Evolutionary conservation across 2,329 filamentous ascomycete species (phyloP), one percentile per base, ranked within the genome.

Genomic region (Pseudopyrenochaeta lycopersici): DNA sequence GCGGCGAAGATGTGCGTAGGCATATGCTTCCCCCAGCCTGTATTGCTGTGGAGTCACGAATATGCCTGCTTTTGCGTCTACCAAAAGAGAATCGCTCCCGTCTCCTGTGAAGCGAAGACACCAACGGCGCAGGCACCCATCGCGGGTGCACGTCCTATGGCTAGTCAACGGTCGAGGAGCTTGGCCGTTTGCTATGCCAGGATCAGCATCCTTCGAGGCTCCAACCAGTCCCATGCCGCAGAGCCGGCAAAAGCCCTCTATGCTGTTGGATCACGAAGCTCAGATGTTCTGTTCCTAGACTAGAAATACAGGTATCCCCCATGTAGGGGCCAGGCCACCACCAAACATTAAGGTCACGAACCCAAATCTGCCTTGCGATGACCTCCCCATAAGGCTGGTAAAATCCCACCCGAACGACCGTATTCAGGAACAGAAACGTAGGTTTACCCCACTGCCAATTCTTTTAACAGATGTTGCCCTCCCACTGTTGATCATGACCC

Each of bases 191-290:
- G 56, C 63, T 54, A 58, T 51, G 46, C 71, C 60, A 64, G 72
- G 72, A 62, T 66, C 32, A 14, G 45, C 56, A 75, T 76, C 72
- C 74, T 71, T 68, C 70, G 64, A 72, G 67, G 72, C 72, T 72
- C 69, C 65, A 65, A 69, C 70, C 70, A 70, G 58, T 70, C 58
- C 65, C 63, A 67, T 71, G 71, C 70, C 71, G 67, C 67, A 69
- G 56, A 72, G 53, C 70, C 68, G 72, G 72, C 63, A 69, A 72
- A 68, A 65, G 58, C 62, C 62, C 62, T 68, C 63, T 68, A 64
- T 66, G 55, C 53, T 53, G 58, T 60, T 71, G 68, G 68, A 67
- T 48, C 47, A 51, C 67, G 62, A 57, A 62, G 61, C 62, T 65
- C 64, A 68, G 61, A 66, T 66, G 61, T 58, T 52, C 63, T 70